Percentiles rank a stretch among this genome's conserved stretches.
Conservation (phyloP, 345 rosid species). For the Euphorbia tirucalli region DNA sequence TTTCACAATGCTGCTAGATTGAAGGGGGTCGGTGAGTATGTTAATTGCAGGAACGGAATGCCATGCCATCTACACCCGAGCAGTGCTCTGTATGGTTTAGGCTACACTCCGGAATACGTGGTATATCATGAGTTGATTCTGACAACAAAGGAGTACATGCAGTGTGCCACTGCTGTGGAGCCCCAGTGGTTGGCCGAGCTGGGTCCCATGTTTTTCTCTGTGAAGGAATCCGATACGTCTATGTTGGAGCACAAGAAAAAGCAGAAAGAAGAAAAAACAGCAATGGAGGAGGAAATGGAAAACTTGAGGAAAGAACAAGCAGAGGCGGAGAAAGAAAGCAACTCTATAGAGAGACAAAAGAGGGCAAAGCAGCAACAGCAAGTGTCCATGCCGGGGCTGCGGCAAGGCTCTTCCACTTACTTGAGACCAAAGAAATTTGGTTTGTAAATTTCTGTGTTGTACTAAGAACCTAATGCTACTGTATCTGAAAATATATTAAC, state of each 20-base stretch:
- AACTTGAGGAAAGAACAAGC: constrained; percentile 74
- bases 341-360: constrained; percentile 54
- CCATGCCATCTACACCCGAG: constrained; percentile 94
- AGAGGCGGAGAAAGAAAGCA: constrained; percentile 48
- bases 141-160: constrained; percentile 96
- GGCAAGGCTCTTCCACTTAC: constrained; percentile 57
- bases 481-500: background rate
- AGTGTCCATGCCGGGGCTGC: constrained; percentile 66
- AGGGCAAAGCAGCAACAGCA: constrained; percentile 72
- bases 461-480: background rate
- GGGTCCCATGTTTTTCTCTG: constrained; percentile 96
- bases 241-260: constrained; percentile 87
- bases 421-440: constrained; percentile 84
- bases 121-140: constrained; percentile 87
- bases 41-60: constrained; percentile 81
- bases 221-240: constrained; percentile 84
- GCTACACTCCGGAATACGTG: constrained; percentile 80
- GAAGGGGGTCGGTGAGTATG: constrained; percentile 96
- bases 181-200: constrained; percentile 92
- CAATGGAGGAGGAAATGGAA: constrained; percentile 98
- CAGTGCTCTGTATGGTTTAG: constrained; percentile 88
- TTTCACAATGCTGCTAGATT: constrained; percentile 89
- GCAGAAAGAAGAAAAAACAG: constrained; percentile 84
- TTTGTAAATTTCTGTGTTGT: constrained; percentile 29
- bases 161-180: constrained; percentile 92